These are phyloP conservation scores for Canna indica DNA, from an alignment of 176 grass and related monocot species.

Conservation along the genomic window DNA sequence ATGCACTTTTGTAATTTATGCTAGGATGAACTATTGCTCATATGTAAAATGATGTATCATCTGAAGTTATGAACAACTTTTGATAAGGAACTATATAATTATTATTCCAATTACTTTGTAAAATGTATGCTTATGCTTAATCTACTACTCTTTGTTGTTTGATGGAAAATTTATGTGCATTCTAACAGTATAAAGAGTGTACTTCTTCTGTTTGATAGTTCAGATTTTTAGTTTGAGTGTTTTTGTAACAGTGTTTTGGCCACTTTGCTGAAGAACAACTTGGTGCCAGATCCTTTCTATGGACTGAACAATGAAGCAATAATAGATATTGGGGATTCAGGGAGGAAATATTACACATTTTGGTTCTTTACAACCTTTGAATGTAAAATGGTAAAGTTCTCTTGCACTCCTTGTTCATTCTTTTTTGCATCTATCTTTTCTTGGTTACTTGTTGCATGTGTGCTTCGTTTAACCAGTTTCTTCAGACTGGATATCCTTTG, in stretches of 20 bases:
- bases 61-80: too few relatives aligned
- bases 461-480: neutral
- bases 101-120: neutral
- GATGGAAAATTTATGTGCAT: neutral
- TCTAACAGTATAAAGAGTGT: neutral
- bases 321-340: constrained; percentile 81
- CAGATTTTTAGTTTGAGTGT: constrained; percentile 12
- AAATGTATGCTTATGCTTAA: neutral
- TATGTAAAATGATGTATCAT: too few relatives aligned
- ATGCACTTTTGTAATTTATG: too few relatives aligned
- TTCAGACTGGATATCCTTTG: neutral
- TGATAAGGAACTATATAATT: neutral
- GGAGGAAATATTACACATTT: constrained; percentile 90
- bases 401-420: neutral
- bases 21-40: too few relatives aligned
- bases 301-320: constrained; percentile 93
- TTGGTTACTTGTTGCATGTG: neutral
- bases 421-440: neutral
- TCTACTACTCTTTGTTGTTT: neutral
- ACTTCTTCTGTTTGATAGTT: neutral
- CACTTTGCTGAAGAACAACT: constrained; percentile 73
- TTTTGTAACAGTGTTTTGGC: constrained; percentile 57
- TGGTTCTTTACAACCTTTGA: constrained; percentile 94
- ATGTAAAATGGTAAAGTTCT: constrained; percentile 38
- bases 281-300: constrained; percentile 91